Evolutionary conservation across 495 filamentous ascomycete species (phyloP).

Genomic region (Neurospora hispaniola): DNA sequence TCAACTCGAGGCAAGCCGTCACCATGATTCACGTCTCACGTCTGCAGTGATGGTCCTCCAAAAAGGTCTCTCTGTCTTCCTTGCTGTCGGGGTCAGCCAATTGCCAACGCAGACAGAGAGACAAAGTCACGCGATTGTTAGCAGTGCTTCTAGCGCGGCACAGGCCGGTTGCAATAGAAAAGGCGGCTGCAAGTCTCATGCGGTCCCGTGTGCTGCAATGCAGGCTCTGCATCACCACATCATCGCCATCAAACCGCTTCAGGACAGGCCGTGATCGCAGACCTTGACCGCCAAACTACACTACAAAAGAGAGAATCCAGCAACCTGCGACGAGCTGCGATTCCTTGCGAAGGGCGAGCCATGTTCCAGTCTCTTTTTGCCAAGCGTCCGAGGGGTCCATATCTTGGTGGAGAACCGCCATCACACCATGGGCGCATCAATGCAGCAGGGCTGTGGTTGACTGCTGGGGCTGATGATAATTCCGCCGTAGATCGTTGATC

Average conservation of each 20-base stretch:
- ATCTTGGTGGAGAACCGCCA: not conserved
- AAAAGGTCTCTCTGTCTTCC: not conserved
- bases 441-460: not conserved
- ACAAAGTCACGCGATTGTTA: not conserved
- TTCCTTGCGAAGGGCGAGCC: not conserved
- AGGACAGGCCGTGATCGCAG: not conserved
- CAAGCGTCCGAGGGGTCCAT: not conserved
- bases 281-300: not conserved
- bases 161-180: not conserved
- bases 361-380: not conserved
- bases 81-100: not conserved
- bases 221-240: not conserved
- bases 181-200: constrained; percentile 1
- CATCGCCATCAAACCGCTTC: not conserved
- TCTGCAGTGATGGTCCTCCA: not conserved
- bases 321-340: not conserved
- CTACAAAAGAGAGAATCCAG: not conserved
- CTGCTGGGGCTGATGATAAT: not conserved
- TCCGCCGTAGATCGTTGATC: not conserved
- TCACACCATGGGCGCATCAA: not conserved
- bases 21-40: not conserved
- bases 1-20: not conserved
- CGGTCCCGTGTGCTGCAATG: not conserved
- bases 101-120: not conserved
- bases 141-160: not conserved